Conservation (phyloP, 805 yeast species). For the Myxozyma nipponensis region DNA sequence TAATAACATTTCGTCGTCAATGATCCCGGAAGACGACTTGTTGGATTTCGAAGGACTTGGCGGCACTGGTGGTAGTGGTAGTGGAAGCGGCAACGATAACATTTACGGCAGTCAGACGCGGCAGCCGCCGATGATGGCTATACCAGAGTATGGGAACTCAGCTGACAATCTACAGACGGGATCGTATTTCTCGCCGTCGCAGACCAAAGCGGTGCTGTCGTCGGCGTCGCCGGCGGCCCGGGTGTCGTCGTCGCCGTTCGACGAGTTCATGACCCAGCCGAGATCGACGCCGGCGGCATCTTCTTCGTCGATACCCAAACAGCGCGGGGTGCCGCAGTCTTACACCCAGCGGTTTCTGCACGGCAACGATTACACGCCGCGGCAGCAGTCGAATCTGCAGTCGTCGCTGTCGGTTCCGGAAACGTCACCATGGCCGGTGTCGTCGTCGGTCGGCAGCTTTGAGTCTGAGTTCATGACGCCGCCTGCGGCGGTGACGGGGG, state of each 20-base stretch:
- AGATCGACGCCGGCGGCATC: conserved; percentile 1
- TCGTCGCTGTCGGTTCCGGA: conserved; percentile 21
- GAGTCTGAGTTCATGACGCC: conserved; percentile 21
- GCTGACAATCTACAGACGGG: conserved; percentile 9
- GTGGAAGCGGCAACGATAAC: background rate
- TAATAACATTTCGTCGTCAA: conserved; percentile 14
- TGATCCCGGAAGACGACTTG: conserved; percentile 26
- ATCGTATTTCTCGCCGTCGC: conserved; percentile 24
- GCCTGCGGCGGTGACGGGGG: conserved; percentile 1
- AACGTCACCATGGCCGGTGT: conserved; percentile 4
- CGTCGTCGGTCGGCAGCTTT: conserved; percentile 20
- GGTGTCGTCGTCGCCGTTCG: conserved; percentile 34
- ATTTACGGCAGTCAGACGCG: background rate
- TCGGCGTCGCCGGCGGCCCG: conserved; percentile 30
- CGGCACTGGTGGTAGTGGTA: background rate
- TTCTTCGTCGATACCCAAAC: conserved; percentile 8
- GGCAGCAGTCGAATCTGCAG: conserved; percentile 22
- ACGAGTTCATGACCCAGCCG: conserved; percentile 23
- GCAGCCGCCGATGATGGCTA: background rate
- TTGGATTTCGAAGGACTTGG: conserved; percentile 18
- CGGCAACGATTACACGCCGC: conserved; percentile 27
- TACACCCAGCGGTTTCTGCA: conserved; percentile 32
- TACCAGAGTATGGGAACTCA: background rate
- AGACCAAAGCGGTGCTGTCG: conserved; percentile 7
- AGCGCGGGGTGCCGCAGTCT: conserved; percentile 13